phyloP scores from a whole-genome alignment of 2,329 filamentous ascomycete genomes.

The Cercospora berteroae region DNA sequence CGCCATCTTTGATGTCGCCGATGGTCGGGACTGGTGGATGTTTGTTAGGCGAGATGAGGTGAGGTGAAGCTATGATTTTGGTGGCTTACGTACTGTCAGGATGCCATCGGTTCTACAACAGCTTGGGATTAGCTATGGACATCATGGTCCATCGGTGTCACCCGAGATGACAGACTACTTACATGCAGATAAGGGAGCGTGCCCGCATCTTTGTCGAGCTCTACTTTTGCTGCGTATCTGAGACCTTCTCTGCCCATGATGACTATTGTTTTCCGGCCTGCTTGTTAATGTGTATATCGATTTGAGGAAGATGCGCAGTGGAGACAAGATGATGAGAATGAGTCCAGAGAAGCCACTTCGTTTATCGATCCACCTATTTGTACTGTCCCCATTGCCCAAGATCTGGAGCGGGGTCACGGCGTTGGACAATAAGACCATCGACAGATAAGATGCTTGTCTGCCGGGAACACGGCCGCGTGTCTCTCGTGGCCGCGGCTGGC shows the following conservation, averaged over 20 bases:
- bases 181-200: conserved; percentile 56
- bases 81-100: conserved; percentile 69
- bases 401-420: conserved; percentile 1
- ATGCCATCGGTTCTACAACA: conserved; percentile 79
- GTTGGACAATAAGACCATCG: not conserved
- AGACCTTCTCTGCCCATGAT: conserved; percentile 57
- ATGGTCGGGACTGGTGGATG: conserved; percentile 66
- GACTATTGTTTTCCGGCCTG: not conserved
- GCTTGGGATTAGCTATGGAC: conserved; percentile 13
- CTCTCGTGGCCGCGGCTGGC: conserved; percentile 7
- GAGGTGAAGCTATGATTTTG: conserved; percentile 5
- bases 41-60: conserved; percentile 3
- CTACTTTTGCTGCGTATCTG: conserved; percentile 70
- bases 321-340: not conserved
- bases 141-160: conserved; percentile 21
- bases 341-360: not conserved
- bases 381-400: not conserved
- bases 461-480: not conserved
- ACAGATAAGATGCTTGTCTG: conserved; percentile 9
- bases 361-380: conserved; percentile 4
- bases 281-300: not conserved
- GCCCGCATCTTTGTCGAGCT: conserved; percentile 67
- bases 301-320: not conserved
- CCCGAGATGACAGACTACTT: conserved; percentile 13
- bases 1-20: conserved; percentile 72